phyloP scores from a whole-genome alignment of 208 protist species.

The Crithidia expoeki region DNA sequence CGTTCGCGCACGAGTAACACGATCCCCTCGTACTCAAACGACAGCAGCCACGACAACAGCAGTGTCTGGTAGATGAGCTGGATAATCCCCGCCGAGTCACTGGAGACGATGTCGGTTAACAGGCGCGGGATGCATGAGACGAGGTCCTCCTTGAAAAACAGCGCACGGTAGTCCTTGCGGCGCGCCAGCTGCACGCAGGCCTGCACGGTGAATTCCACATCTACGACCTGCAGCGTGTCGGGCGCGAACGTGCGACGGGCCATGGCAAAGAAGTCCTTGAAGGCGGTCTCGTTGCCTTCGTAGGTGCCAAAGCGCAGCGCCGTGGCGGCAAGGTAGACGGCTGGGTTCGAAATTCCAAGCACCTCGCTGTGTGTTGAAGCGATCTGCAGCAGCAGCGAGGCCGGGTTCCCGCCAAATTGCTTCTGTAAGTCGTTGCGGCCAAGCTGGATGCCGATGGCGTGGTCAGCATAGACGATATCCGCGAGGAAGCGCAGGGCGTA shows the following conservation, averaged over 20 bases:
- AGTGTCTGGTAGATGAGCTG: conserved; percentile 89
- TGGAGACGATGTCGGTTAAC: conserved; percentile 81
- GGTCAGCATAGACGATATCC: conserved; percentile 59
- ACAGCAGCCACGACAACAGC: conserved; percentile 79
- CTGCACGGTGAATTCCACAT: conserved; percentile 76
- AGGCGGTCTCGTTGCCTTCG: conserved; percentile 46
- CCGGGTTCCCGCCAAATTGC: conserved; percentile 56
- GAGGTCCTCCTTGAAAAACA: conserved; percentile 76
- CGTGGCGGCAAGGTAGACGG: conserved; percentile 73
- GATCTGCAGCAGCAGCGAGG: conserved; percentile 58
- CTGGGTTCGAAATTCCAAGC: conserved; percentile 64
- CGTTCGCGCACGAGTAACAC: conserved; percentile 64
- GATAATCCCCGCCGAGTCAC: conserved; percentile 77
- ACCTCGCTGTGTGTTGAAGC: conserved; percentile 45
- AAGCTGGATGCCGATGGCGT: conserved; percentile 54
- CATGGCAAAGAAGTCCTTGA: conserved; percentile 69
- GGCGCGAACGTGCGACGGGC: conserved; percentile 53
- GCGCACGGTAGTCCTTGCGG: conserved; percentile 68
- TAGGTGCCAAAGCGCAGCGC: conserved; percentile 71
- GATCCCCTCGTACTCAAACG: conserved; percentile 85
- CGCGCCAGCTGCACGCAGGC: conserved; percentile 78
- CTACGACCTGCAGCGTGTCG: conserved; percentile 60
- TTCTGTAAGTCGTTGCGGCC: conserved; percentile 43
- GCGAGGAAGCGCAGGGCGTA: conserved; percentile 83
- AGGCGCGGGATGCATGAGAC: conserved; percentile 73